These are phyloP conservation scores for Moesziomyces sp. DNA, from an alignment of 1,284 basidiomycete genomes.

Conservation along the genomic window DNA sequence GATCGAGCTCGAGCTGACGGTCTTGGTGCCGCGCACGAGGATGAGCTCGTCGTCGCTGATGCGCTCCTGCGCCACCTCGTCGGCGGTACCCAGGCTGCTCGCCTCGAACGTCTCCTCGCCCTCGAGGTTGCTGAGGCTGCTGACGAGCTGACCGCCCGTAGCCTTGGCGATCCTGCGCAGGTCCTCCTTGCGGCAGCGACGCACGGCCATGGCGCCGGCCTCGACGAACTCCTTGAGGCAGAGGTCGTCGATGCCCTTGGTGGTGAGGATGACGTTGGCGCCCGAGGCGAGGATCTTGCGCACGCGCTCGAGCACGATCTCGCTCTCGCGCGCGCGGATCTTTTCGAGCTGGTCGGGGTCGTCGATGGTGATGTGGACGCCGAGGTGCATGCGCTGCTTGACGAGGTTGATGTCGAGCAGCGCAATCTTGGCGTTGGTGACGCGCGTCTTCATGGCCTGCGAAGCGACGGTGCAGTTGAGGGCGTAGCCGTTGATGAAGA, in stretches of 20 bases:
- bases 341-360: constrained; percentile 96
- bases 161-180: constrained; percentile 95
- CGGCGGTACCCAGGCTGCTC: constrained; percentile 86
- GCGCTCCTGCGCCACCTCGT: constrained; percentile 95
- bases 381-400: constrained; percentile 96
- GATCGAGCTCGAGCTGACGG: constrained; percentile 91
- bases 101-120: constrained; percentile 98
- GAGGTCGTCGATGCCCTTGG: constrained; percentile 98
- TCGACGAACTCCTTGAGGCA: constrained; percentile 99
- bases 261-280: constrained; percentile 96
- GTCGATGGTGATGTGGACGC: constrained; percentile 96
- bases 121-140: constrained; percentile 93
- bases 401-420: constrained; percentile 98
- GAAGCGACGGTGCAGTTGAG: constrained; percentile 98
- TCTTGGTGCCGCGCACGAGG: constrained; percentile 95
- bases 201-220: constrained; percentile 97
- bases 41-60: constrained; percentile 99
- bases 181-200: constrained; percentile 97
- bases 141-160: constrained; percentile 92
- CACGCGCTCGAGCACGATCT: constrained; percentile 95
- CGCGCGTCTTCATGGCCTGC: constrained; percentile 98
- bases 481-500: constrained; percentile 96
- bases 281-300: constrained; percentile 95
- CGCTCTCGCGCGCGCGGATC: constrained; percentile 91
- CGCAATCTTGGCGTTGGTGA: constrained; percentile 93